Evolutionary conservation across 1,284 basidiomycete genomes (phyloP), one percentile per base, ranked within the genome.

Genomic region (Trametes polyzona): DNA sequence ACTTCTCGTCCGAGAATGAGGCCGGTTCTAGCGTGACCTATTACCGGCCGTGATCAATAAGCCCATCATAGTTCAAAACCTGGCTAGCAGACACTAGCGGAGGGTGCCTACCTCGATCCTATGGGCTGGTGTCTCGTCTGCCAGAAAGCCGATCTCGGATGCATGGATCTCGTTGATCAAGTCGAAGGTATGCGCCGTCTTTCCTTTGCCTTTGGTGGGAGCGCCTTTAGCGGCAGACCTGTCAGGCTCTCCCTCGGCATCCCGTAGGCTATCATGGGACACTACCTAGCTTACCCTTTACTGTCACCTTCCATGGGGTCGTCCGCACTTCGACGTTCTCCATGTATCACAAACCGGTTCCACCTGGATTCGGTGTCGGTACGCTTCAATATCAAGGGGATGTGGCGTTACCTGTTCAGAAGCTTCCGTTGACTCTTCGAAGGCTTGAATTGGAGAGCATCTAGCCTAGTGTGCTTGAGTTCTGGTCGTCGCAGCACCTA

Each of bases 401-500:
- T 23, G 23, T 37, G 19, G 4, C 8, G n/a, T 16, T 62, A 88
- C 90, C 87, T 78, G 69, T 87, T 85, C 40, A 89, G 57, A 3
- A 93, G 74, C 67, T 95, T 90, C 44, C 93, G 78, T 64, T 96
- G 92, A 63, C 88, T 90, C 69, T 87, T 89, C 12, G 87, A 86
- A 0, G 89, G 82, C 62, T 84, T 83, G 75, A 95, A 96, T n/a
- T 69, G 70, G 0, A 77, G 62, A 0, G 83, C 84, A 68, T 93
- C 89, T n/a, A 96, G 79, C 67, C 92, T 93, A 61, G 37, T 30
- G 30, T 39, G 30, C 17, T 19, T 17, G 10, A 39, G 11, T 10
- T 24, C 21, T 24, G 23, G 2, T 12, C 9, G 12, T 42, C 40
- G 23, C 17, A 47, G 23, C 23, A 53, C 23, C 11, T 19, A 16